Evolutionary conservation across 805 yeast species (phyloP).

Genomic region (Teunomyces tritomae): DNA sequence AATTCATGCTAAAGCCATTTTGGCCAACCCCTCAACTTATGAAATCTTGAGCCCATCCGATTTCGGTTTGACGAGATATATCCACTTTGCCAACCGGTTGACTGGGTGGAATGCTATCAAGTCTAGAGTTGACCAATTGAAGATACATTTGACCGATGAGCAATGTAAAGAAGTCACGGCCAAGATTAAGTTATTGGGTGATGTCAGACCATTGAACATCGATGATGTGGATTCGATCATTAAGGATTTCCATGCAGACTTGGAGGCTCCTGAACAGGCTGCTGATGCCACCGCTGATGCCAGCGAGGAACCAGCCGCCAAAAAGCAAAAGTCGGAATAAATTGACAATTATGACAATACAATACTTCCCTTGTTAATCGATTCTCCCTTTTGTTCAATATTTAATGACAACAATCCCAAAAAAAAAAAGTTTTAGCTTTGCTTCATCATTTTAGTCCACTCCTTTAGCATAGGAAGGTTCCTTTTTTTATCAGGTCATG

Average conservation of each 20-base stretch:
- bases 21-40: constrained; percentile 63
- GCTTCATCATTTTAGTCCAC: neutral
- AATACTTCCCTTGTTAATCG: neutral
- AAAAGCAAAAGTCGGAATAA: constrained; percentile 34
- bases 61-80: constrained; percentile 60
- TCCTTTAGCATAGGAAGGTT: constrained; percentile 1
- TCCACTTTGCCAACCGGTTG: constrained; percentile 58
- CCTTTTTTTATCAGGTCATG: neutral
- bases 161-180: constrained; percentile 56
- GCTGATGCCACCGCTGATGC: constrained; percentile 22
- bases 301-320: constrained; percentile 33
- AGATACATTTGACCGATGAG: constrained; percentile 53
- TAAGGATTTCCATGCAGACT: constrained; percentile 50
- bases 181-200: constrained; percentile 57
- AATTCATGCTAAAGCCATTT: constrained; percentile 60
- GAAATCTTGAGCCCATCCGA: constrained; percentile 58
- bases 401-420: neutral
- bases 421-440: neutral
- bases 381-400: neutral
- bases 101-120: constrained; percentile 66
- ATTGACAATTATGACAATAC: neutral
- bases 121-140: constrained; percentile 59
- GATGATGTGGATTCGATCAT: constrained; percentile 62
- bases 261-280: constrained; percentile 31
- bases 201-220: constrained; percentile 56